Evolutionary conservation across 75 land plant genomes (phyloP).

Genomic region (Larix kaempferi): DNA sequence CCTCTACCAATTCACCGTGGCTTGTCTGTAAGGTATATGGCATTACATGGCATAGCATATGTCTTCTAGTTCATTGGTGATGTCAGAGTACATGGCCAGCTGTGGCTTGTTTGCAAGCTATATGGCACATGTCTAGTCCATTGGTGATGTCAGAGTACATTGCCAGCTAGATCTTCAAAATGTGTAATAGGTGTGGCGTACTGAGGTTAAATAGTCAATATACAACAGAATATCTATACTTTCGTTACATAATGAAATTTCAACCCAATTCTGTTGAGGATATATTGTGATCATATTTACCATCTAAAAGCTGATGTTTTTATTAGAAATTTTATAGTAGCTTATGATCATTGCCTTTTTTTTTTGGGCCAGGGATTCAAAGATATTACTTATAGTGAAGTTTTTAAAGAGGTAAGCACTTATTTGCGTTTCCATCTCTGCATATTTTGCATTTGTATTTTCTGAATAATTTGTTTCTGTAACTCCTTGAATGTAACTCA

Average conservation of each 20-base stretch:
- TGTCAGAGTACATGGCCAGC: background rate
- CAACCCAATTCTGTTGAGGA: background rate
- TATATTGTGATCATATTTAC: background rate
- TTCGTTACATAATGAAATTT: background rate
- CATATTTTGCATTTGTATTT: background rate
- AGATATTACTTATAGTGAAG: slow-evolving; percentile 7
- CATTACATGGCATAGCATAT: too few species aligned
- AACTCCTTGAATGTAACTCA: background rate
- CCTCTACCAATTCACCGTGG: background rate
- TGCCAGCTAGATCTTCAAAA: background rate
- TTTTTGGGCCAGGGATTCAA: slow-evolving; percentile 5
- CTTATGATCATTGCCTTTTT: background rate
- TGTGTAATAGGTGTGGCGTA: background rate
- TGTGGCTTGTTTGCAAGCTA: too few species aligned
- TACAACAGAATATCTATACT: background rate
- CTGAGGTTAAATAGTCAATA: background rate
- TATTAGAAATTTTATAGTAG: background rate
- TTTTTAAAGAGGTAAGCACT: slow-evolving; percentile 7
- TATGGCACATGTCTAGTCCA: too few species aligned
- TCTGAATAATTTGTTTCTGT: background rate
- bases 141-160: too few species aligned
- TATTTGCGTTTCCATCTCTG: background rate
- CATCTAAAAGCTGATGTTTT: background rate
- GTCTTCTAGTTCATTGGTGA: background rate
- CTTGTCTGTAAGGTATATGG: background rate